These are phyloP conservation scores for Myxozyma mucilagina DNA, from an alignment of 805 yeast genomes.

Conservation along the genomic window DNA sequence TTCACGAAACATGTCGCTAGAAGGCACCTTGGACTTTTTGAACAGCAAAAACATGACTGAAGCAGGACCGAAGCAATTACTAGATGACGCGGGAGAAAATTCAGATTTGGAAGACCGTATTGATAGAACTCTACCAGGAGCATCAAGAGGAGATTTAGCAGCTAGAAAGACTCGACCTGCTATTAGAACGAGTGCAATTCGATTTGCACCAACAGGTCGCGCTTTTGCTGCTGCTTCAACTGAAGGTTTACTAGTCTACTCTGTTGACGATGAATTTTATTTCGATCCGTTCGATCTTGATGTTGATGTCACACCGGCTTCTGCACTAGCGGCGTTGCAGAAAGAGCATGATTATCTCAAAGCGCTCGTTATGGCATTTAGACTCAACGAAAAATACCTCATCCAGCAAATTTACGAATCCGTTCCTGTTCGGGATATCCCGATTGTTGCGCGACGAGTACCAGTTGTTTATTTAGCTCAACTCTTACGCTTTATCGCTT, in stretches of 20 bases:
- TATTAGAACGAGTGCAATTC: constrained; percentile 73
- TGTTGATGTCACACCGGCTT: constrained; percentile 83
- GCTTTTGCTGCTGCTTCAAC: constrained; percentile 95
- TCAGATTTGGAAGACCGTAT: constrained; percentile 81
- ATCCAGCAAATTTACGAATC: constrained; percentile 72
- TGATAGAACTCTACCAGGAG: constrained; percentile 81
- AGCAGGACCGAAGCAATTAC: constrained; percentile 77
- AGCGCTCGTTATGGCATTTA: constrained; percentile 88
- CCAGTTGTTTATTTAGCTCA: constrained; percentile 77
- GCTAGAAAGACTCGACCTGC: constrained; percentile 75
- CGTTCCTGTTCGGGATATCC: constrained; percentile 69
- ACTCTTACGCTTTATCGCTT: constrained; percentile 67
- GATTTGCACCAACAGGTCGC: constrained; percentile 85
- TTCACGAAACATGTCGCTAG: constrained; percentile 84
- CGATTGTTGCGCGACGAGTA: constrained; percentile 62
- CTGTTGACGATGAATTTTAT: constrained; percentile 68
- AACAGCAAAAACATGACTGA: constrained; percentile 85
- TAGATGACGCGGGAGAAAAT: constrained; percentile 83
- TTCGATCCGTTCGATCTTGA: constrained; percentile 97
- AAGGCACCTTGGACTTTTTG: constrained; percentile 78
- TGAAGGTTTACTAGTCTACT: constrained; percentile 82
- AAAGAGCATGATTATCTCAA: constrained; percentile 58
- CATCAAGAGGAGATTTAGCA: constrained; percentile 77
- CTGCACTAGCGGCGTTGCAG: constrained; percentile 60
- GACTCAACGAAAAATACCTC: constrained; percentile 78